These are phyloP conservation scores for Daedaleopsis nitida DNA, from an alignment of 768 basidiomycete species.

Conservation along the genomic window DNA sequence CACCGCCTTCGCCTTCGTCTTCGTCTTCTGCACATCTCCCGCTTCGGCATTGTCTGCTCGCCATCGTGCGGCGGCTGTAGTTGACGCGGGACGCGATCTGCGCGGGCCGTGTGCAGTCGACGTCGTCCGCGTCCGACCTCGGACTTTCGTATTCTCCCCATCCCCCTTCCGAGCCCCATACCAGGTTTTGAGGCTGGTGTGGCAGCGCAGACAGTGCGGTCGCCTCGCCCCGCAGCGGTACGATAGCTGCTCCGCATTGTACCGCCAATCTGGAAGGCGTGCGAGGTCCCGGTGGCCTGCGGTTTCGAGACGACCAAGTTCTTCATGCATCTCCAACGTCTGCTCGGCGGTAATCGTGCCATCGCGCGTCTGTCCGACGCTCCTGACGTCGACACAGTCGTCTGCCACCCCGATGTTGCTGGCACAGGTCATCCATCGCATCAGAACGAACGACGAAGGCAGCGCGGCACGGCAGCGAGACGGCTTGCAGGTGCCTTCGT, in stretches of 20 bases:
- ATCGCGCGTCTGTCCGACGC: slow-evolving; percentile 8
- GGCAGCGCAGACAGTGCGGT: too few relatives aligned
- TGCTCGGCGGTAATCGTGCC: slow-evolving; percentile 6
- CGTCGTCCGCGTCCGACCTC: background rate
- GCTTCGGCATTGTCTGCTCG: background rate
- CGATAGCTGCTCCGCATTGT: too few relatives aligned
- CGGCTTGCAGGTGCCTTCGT: too few relatives aligned
- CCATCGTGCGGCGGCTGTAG: background rate
- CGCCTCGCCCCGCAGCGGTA: too few relatives aligned
- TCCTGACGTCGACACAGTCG: too few relatives aligned
- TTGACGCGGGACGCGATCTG: background rate
- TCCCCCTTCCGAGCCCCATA: too few relatives aligned
- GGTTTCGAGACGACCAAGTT: background rate
- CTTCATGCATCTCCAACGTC: too few relatives aligned
- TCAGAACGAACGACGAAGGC: background rate
- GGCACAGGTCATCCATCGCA: too few relatives aligned
- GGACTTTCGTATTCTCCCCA: background rate
- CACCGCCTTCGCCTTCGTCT: background rate
- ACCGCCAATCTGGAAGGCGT: too few relatives aligned
- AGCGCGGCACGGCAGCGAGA: too few relatives aligned
- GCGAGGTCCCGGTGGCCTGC: background rate
- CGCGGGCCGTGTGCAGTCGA: background rate
- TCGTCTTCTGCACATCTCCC: background rate
- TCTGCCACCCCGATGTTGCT: background rate
- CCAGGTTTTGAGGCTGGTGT: too few relatives aligned